Evolutionary conservation across 176 grass and related monocot species (phyloP), one percentile per base, ranked within the genome.

Genomic region (Oryza coarctata): DNA sequence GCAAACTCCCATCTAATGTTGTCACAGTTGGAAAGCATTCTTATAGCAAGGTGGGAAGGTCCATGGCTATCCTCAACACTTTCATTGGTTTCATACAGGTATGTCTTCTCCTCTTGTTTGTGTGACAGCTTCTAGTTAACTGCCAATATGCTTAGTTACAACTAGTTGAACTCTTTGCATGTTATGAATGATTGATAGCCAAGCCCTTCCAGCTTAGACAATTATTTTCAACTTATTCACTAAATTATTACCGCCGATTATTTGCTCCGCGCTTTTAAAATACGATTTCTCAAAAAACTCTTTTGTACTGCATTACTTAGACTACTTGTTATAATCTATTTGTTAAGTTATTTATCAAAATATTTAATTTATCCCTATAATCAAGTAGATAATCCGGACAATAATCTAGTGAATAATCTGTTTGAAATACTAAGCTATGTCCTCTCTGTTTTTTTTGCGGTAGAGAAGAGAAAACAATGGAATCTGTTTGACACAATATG

Each of bases 21-120:
- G 85, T 88, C 71, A 93, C 75, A 75, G 91, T 99, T 80, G 93
- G 89, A 83, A 91, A 87, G 26, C 85, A 79, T 71, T 85, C 77
- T 22, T 95, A 93, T 72, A 82, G 73, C 74, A 98, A 93, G 86
- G 73, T 62, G 22, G 89, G 88, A 77, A 91, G 85, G 76, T 93
- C 88, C 26, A 82, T 98, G 85, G 91, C 91, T 55, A 88, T 95
- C 80, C 87, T 98, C 12, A 87, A 85, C 52, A 82, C 85, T 66
- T 94, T 91, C 79, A 50, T 88, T 25, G 81, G 83, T 41, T 95
- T 99, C 77, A 95, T 92, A 87, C 89, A 93, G 93, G 96, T 92
- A 87, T 33, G 17, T 87, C 14, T 58, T 77, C 43, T 61, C 14
- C 44, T 68, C 17, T 70, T 78, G 27, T 79, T 74, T 70, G 6